Percentiles rank a stretch among this genome's conserved stretches.
Conservation (phyloP, 306 rosid genomes). For the Sphenostylis stenocarpa region DNA sequence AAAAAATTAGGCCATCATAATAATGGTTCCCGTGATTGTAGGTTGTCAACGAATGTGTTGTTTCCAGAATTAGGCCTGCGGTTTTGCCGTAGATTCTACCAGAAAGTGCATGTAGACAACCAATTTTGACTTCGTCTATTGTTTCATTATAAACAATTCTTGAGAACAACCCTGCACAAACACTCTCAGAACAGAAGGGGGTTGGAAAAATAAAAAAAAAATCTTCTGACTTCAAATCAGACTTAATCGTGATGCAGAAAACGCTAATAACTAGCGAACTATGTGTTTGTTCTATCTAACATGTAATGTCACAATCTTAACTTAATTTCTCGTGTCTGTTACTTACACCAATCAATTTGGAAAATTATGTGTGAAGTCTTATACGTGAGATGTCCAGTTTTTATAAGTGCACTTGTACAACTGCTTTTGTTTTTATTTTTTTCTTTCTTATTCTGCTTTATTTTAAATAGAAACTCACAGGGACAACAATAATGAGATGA, state of each 20-base stretch:
- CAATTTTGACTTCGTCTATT: background rate
- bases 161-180: background rate
- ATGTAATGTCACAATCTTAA: background rate
- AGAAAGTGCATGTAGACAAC: background rate
- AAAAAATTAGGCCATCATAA: background rate
- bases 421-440: no score
- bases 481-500: background rate
- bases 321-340: background rate
- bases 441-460: background rate
- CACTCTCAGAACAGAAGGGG: background rate
- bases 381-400: background rate
- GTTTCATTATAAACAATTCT: background rate
- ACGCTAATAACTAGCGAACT: background rate
- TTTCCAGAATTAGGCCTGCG: constrained; percentile 6
- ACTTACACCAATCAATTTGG: background rate
- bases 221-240: background rate
- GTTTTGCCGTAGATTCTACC: constrained; percentile 9
- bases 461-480: background rate
- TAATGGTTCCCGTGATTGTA: constrained; percentile 32
- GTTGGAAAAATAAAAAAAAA: no score
- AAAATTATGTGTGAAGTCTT: background rate
- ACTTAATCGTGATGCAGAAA: background rate
- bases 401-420: background rate
- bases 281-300: background rate
- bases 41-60: constrained; percentile 11